Percentiles rank a stretch among this genome's conserved stretches.
phyloP scores from a whole-genome alignment of 129 eudicot species.

The Helichrysum umbraculigerum region DNA sequence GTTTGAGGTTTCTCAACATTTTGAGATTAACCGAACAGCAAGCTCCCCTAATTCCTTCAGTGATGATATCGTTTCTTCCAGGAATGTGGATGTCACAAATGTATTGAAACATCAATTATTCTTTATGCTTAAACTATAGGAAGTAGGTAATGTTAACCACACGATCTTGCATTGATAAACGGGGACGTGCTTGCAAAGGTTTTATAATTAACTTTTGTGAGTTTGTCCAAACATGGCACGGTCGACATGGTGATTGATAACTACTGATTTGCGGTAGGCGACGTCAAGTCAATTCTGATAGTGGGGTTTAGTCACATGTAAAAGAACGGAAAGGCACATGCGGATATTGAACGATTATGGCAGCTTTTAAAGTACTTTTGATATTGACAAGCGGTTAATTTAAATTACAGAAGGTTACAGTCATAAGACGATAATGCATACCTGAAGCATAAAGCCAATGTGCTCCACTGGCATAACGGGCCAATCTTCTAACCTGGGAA shows the following conservation, averaged over 20 bases:
- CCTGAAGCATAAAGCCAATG: constrained; percentile 88
- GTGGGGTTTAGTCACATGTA: constrained; percentile 29
- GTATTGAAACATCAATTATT: background rate
- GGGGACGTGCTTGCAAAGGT: constrained; percentile 8
- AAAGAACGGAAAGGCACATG: background rate
- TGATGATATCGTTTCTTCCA: background rate
- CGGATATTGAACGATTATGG: constrained; percentile 7
- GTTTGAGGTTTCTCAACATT: background rate
- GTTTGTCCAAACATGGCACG: background rate
- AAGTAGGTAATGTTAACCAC: constrained; percentile 9
- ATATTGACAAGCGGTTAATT: constrained; percentile 7
- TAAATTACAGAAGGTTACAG: constrained; percentile 2
- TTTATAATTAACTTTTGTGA: background rate
- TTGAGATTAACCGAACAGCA: background rate
- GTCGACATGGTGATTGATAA: background rate
- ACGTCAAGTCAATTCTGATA: constrained; percentile 8
- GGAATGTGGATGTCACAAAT: background rate
- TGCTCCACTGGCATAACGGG: constrained; percentile 90
- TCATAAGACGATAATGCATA: constrained; percentile 20
- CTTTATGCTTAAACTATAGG: background rate
- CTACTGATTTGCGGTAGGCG: constrained; percentile 9
- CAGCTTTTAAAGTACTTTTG: constrained; percentile 13
- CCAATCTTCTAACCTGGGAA: constrained; percentile 96
- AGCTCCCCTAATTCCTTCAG: background rate
- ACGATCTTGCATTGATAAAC: background rate